Evolutionary conservation across 768 basidiomycete genomes (phyloP).

Genomic region (Paxillus involutus): DNA sequence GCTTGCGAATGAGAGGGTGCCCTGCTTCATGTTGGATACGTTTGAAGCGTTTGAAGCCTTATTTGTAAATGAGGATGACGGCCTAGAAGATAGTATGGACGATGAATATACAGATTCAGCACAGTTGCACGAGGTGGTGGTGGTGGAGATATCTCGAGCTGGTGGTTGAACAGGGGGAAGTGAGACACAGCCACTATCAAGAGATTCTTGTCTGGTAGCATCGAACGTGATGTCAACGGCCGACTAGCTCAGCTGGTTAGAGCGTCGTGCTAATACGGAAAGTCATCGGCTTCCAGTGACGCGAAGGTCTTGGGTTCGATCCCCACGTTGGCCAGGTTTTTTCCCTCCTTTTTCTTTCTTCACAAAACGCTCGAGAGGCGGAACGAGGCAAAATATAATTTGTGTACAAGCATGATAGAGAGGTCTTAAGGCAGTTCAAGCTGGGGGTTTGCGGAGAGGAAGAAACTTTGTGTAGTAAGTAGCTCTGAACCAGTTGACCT

Average conservation of each 20-base stretch:
- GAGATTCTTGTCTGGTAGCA: no score
- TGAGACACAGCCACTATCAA: not conserved
- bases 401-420: no score
- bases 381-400: no score
- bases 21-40: constrained; percentile 40
- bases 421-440: no score
- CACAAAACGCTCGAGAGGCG: no score
- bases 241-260: constrained; percentile 94
- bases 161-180: not conserved
- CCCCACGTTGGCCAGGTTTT: constrained; percentile 65
- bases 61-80: not conserved
- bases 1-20: constrained; percentile 43
- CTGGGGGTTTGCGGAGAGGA: no score
- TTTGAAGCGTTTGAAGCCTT: not conserved
- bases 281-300: not conserved
- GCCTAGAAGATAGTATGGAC: constrained; percentile 3
- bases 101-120: not conserved
- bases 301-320: constrained; percentile 71
- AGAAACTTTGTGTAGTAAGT: no score
- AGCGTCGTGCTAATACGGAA: constrained; percentile 72
- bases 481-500: no score
- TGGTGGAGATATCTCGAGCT: no score
- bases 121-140: no score
- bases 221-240: constrained; percentile 34
- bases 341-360: no score